phyloP scores from a whole-genome alignment of 1,284 basidiomycete species.

The Ustilago sp. region DNA sequence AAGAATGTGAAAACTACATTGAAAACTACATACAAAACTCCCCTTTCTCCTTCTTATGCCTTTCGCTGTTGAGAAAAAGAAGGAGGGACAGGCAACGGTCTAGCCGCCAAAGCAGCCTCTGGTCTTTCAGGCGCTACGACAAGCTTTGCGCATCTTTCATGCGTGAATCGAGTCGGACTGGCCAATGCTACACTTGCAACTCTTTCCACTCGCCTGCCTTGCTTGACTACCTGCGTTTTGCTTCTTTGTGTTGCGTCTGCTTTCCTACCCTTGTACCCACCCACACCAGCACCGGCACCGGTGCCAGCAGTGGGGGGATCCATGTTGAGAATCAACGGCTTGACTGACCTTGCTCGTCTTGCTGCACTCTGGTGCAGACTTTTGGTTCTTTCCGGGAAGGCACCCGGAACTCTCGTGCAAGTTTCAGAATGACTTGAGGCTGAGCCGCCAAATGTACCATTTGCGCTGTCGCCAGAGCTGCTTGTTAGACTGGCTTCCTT shows the following conservation, averaged over 20 bases:
- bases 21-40: neutral
- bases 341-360: neutral
- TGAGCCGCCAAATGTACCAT: constrained; percentile 23
- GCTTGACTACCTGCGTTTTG: neutral
- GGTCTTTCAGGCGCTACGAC: constrained; percentile 17
- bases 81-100: constrained; percentile 31
- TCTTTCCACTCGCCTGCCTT: neutral
- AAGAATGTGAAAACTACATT: constrained; percentile 6
- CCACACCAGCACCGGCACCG: neutral
- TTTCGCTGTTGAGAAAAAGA: constrained; percentile 14
- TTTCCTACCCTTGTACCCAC: constrained; percentile 13
- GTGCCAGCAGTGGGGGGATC: neutral
- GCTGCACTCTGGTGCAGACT: constrained; percentile 8
- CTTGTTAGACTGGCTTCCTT: constrained; percentile 8
- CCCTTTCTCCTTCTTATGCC: neutral
- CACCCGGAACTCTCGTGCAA: constrained; percentile 9
- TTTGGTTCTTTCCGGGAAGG: constrained; percentile 22
- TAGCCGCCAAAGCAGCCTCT: neutral
- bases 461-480: neutral
- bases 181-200: constrained; percentile 12
- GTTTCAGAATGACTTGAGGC: neutral
- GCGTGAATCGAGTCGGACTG: constrained; percentile 20
- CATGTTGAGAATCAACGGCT: constrained; percentile 16
- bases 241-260: neutral
- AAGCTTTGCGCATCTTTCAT: neutral